A percentile compares a stretch with the other conserved stretches of the same genome.
These are phyloP conservation scores for Niebla homalea DNA, from an alignment of 495 filamentous ascomycete species.

Conservation along the genomic window DNA sequence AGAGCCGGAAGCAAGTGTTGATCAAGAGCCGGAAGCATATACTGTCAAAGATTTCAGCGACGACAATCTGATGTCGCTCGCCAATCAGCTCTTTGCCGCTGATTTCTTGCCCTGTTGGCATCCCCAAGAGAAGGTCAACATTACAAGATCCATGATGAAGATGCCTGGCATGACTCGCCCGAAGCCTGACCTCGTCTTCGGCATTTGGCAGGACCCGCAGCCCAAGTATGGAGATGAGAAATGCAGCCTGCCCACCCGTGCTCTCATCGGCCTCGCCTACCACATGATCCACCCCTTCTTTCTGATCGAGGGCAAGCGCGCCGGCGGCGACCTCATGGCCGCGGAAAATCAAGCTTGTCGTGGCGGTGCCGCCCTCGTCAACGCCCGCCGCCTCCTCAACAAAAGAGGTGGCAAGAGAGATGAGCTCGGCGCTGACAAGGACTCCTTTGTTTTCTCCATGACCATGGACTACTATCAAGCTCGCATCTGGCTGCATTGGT, in stretches of 20 bases:
- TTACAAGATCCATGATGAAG: no score
- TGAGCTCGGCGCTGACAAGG: neutral
- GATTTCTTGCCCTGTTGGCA: no score
- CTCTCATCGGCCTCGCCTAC: neutral
- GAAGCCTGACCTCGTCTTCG: neutral
- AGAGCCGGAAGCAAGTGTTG: no score
- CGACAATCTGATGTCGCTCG: no score
- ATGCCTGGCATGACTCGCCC: neutral
- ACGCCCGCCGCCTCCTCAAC: neutral
- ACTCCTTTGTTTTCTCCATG: neutral
- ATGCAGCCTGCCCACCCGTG: neutral
- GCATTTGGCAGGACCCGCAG: neutral
- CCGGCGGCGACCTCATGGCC: neutral
- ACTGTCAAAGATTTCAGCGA: no score
- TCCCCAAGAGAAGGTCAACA: no score
- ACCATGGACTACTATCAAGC: neutral
- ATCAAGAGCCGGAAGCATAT: no score
- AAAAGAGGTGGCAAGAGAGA: neutral
- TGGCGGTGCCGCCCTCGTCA: neutral
- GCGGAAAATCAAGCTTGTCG: neutral
- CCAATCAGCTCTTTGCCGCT: no score
- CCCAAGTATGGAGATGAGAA: neutral
- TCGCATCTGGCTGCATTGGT: neutral
- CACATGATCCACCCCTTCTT: neutral
- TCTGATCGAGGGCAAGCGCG: slow-evolving; percentile 1